Base-by-base conservation (phyloP, 1,284 basidiomycete species). In the Heterobasidion parviporum region DNA sequence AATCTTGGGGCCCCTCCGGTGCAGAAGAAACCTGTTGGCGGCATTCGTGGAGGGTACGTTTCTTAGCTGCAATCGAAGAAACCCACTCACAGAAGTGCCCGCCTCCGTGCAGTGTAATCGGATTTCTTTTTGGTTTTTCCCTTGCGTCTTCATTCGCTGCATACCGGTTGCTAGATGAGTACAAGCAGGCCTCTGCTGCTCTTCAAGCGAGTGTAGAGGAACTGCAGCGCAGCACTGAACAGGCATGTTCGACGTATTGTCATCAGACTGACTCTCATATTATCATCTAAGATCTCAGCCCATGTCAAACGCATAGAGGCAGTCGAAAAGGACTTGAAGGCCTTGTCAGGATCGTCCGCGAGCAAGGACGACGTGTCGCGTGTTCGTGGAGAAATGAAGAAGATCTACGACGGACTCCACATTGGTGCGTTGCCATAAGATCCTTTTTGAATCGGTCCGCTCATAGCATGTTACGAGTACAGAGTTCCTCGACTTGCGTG, bases 41-140 rank as follows among this genome's bases (percentile, higher is more conserved):
- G 89, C 53, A 86, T 94, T 71, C 83, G 89, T 60, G 89, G 90
- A 71, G 89, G 90, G 90, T 91, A 60, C 70, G 83, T 45, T 10
- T 18, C 26, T 43, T 15, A 14, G 43, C 32, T 10, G 16, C 35
- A 26, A 38, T 32, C 43, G 32, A 10, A 54, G 38, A 26, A 26
- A 18, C 26, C 26, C 6, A 9, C 47, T 49, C n/a, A 49, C 16
- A 14, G 7, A 32, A n/a, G n/a, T 34, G 12, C 10, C 38, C 38
- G 12, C 46, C 16, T 36, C 15, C 16, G 15, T 18, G 36, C 35
- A 94, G 92, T 52, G 83, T 96, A 56, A 80, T 94, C 33, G 94
- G 94, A 0, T 96, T 96, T 68, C 72, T 95, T 48, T 82, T 94
- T 64, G 93, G 93, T 0, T 94, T 95, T 74, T 92, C 92, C 6